phyloP scores from a whole-genome alignment of 192 early-diverging fungal genomes.

The Coemansia sp. region DNA sequence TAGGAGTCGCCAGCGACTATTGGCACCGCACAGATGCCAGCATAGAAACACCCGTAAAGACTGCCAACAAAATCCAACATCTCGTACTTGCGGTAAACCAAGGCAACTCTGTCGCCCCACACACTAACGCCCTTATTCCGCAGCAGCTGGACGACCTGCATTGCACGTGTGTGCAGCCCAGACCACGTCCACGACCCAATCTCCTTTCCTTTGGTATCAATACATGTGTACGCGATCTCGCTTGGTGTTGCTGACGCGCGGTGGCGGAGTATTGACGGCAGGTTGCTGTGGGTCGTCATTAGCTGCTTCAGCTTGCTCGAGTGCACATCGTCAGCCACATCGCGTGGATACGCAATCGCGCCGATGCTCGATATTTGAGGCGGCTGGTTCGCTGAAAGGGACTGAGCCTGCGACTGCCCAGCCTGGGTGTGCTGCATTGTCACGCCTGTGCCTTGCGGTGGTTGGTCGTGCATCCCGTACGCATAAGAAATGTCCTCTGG shows the following conservation, averaged over 20 bases:
- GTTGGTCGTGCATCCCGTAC: conserved; percentile 4
- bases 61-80: conserved; percentile 80
- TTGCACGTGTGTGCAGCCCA: conserved; percentile 66
- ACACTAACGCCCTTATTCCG: conserved; percentile 60
- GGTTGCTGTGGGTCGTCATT: conserved; percentile 59
- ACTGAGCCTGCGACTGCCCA: neutral
- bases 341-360: conserved; percentile 27
- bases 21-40: conserved; percentile 80
- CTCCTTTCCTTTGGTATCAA: conserved; percentile 77
- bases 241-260: conserved; percentile 61
- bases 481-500: neutral
- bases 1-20: conserved; percentile 80
- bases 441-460: neutral
- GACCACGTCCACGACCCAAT: conserved; percentile 68
- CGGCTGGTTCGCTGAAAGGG: neutral
- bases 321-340: conserved; percentile 27
- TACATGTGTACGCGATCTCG: conserved; percentile 61
- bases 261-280: conserved; percentile 68
- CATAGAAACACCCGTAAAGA: conserved; percentile 78
- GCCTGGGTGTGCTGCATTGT: neutral
- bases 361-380: conserved; percentile 6
- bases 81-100: conserved; percentile 80
- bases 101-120: conserved; percentile 69
- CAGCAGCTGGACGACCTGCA: conserved; percentile 69
- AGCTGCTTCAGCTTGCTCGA: conserved; percentile 28